Base-by-base conservation (phyloP, 352 stramenopile genomes). In the Pythium graminicola region DNA sequence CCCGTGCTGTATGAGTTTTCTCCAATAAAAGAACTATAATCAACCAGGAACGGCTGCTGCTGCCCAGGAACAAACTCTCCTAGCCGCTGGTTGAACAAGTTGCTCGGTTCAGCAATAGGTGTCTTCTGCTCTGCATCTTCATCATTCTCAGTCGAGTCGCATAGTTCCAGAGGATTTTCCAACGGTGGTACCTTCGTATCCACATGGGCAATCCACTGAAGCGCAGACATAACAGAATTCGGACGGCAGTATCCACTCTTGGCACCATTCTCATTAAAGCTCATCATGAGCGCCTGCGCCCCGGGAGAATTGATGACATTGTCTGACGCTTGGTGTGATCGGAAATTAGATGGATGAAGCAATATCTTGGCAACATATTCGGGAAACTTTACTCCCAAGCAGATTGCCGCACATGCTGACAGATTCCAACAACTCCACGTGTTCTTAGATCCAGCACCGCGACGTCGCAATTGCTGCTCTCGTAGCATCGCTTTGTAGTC, bases 401-500 rank as follows among this genome's bases (percentile, higher is more conserved):
- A 83, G 29, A 93, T 91, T 17, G 84, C 80, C 2, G 75, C 80
- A 53, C 83, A 93, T 1, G 77, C 81, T 19, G 81, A 86, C 16
- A 95, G 28, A 23, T 89, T 90, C 85, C 84, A 95, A 53, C 84
- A 94, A 32, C 84, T 93, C 80, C 83, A 93, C 1, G 85, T 93
- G 49, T 91, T 92, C 58, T 96, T 96, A 13, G 83, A 88, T 20
- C 81, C 76, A 16, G 80, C 72, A 22, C 85, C 86, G 35, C 85
- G 81, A 4, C 87, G 75, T 27, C 84, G 71, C 26, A 95, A 67
- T 55, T 95, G 85, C 50, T 95, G 86, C 56, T 96, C 85, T 23
- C 90, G 82, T 14, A 97, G 63, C 29, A 97, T 50, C 3, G 81
- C 81, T 57, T 99, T 99, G 70, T 98, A 99, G 45, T 98, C 89